These are phyloP conservation scores for Dissophora ornata DNA, from an alignment of 192 early-diverging fungal species.

Conservation along the genomic window DNA sequence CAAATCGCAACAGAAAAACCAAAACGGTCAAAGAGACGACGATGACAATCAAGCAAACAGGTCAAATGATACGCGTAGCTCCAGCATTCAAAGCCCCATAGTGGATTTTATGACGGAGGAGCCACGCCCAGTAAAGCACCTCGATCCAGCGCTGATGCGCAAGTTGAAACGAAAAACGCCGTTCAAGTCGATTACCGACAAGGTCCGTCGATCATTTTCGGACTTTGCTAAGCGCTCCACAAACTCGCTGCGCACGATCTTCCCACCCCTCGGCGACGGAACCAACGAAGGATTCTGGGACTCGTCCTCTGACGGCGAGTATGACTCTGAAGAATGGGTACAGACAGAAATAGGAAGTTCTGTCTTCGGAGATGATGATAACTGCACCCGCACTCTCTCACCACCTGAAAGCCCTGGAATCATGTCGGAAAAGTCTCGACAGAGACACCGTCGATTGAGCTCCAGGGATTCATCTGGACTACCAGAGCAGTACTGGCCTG, in stretches of 20 bases:
- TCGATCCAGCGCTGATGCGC: constrained; percentile 32
- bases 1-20: constrained; percentile 26
- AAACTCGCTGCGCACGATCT: constrained; percentile 21
- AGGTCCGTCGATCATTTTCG: constrained; percentile 36
- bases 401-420: constrained; percentile 25
- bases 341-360: constrained; percentile 26
- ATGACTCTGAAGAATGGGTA: constrained; percentile 27
- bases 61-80: neutral
- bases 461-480: constrained; percentile 25
- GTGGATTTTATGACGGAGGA: constrained; percentile 29
- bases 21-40: neutral
- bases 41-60: neutral
- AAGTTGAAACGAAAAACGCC: constrained; percentile 43
- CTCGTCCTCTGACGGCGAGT: constrained; percentile 40
- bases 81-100: neutral
- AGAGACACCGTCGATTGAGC: constrained; percentile 26
- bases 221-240: constrained; percentile 38
- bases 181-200: constrained; percentile 40
- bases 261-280: constrained; percentile 49
- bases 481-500: constrained; percentile 46
- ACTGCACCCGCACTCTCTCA: constrained; percentile 4
- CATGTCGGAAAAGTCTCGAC: neutral
- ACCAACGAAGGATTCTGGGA: constrained; percentile 52
- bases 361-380: constrained; percentile 12
- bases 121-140: constrained; percentile 33